These are phyloP conservation scores for Metarhizium brunneum DNA, from an alignment of 2,329 filamentous ascomycete genomes.

Conservation along the genomic window DNA sequence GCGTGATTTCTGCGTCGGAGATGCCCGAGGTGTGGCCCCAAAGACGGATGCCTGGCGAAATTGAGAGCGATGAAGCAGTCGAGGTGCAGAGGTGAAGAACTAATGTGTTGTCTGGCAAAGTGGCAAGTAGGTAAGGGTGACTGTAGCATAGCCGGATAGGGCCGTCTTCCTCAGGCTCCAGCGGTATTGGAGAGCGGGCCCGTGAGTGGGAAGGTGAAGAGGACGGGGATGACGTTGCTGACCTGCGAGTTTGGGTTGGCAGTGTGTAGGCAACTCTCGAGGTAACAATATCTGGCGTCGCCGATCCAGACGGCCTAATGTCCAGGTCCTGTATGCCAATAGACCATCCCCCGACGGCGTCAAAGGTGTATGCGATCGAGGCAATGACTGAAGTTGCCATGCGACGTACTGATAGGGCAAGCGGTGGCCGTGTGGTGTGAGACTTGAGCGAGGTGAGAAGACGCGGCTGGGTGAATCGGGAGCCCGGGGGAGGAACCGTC, in stretches of 20 bases:
- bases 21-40: slow-evolving; percentile 92
- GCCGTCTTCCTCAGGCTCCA: slow-evolving; percentile 23
- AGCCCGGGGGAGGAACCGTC: neutral
- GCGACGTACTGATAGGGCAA: slow-evolving; percentile 74
- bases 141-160: slow-evolving; percentile 59
- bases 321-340: slow-evolving; percentile 86
- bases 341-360: slow-evolving; percentile 73
- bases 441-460: slow-evolving; percentile 74
- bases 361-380: slow-evolving; percentile 78
- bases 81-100: slow-evolving; percentile 76
- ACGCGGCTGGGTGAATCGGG: slow-evolving; percentile 16
- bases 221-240: slow-evolving; percentile 7
- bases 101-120: slow-evolving; percentile 80
- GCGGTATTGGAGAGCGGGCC: slow-evolving; percentile 5
- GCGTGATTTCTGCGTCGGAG: slow-evolving; percentile 74
- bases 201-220: slow-evolving; percentile 7
- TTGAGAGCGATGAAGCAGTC: slow-evolving; percentile 52
- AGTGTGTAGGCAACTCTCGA: slow-evolving; percentile 28
- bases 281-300: slow-evolving; percentile 19
- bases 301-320: slow-evolving; percentile 32
- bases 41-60: slow-evolving; percentile 65
- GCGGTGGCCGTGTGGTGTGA: slow-evolving; percentile 65
- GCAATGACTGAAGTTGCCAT: slow-evolving; percentile 58
- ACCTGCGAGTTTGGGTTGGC: slow-evolving; percentile 18
- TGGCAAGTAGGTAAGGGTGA: slow-evolving; percentile 79